Evolutionary conservation across 768 basidiomycete genomes (phyloP).

Genomic region (Neoboletus magnificus): DNA sequence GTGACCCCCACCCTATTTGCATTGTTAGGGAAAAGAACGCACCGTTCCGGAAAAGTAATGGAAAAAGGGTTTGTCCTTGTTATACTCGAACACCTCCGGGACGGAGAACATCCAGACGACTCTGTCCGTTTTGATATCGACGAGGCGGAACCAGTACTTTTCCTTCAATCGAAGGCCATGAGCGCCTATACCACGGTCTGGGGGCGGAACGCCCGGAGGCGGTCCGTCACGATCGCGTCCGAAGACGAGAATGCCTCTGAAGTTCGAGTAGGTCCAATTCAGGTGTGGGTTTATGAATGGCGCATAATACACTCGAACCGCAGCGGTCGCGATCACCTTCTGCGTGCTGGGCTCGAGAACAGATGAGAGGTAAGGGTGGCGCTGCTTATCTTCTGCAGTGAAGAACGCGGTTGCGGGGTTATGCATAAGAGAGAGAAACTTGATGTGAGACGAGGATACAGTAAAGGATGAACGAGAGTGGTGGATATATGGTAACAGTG

Average conservation of each 20-base stretch:
- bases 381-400: slow-evolving; percentile 38
- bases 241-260: slow-evolving; percentile 60
- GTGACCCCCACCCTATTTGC: neutral
- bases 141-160: slow-evolving; percentile 62
- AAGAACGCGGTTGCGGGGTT: slow-evolving; percentile 31
- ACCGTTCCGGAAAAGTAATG: slow-evolving; percentile 87
- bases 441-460: slow-evolving; percentile 1
- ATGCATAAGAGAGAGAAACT: slow-evolving; percentile 26
- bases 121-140: slow-evolving; percentile 54
- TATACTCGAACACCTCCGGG: slow-evolving; percentile 61
- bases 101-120: slow-evolving; percentile 69
- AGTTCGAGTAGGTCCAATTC: slow-evolving; percentile 59
- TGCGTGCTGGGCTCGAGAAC: slow-evolving; percentile 40
- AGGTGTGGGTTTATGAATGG: slow-evolving; percentile 43
- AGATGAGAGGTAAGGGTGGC: slow-evolving; percentile 37
- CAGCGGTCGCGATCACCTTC: slow-evolving; percentile 50
- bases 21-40: slow-evolving; percentile 28
- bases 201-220: slow-evolving; percentile 23
- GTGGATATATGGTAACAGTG: slow-evolving; percentile 9
- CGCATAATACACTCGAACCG: slow-evolving; percentile 61
- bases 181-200: slow-evolving; percentile 14
- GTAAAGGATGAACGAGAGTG: slow-evolving; percentile 18
- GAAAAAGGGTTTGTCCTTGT: slow-evolving; percentile 87
- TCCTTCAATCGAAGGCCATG: slow-evolving; percentile 30
- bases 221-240: slow-evolving; percentile 33